These are phyloP conservation scores for Rhodotorula sp. DNA, from an alignment of 1,284 basidiomycete species.

Conservation along the genomic window DNA sequence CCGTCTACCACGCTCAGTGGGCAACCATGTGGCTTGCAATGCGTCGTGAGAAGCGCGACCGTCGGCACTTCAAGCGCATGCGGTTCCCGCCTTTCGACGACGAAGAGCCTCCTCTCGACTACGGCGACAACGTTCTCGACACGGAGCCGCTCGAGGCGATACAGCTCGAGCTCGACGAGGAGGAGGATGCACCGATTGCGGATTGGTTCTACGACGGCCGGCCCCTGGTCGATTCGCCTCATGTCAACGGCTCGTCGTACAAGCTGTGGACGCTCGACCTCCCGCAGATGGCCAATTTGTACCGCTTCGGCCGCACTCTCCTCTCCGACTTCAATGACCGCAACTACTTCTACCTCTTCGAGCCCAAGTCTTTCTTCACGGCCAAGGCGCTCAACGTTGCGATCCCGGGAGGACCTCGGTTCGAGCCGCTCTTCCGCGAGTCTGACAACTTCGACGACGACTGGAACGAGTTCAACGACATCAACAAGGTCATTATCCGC, in stretches of 20 bases:
- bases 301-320: slow-evolving; percentile 89
- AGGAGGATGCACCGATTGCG: slow-evolving; percentile 89
- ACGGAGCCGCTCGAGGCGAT: slow-evolving; percentile 98
- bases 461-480: slow-evolving; percentile 90
- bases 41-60: slow-evolving; percentile 97
- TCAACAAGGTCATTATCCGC: slow-evolving; percentile 99
- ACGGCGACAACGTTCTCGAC: slow-evolving; percentile 97
- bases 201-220: slow-evolving; percentile 99
- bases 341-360: slow-evolving; percentile 83
- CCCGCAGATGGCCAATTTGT: slow-evolving; percentile 93
- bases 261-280: slow-evolving; percentile 88
- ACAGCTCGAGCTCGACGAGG: slow-evolving; percentile 90
- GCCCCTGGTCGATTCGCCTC: slow-evolving; percentile 81
- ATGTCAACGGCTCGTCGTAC: slow-evolving; percentile 84
- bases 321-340: slow-evolving; percentile 80
- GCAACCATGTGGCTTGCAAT: slow-evolving; percentile 99
- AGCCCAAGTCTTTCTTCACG: slow-evolving; percentile 97
- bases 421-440: slow-evolving; percentile 77
- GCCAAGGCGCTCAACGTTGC: slow-evolving; percentile 95
- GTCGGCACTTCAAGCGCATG: slow-evolving; percentile 99
- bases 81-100: slow-evolving; percentile 99
- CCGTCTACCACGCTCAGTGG: slow-evolving; percentile 99
- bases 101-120: slow-evolving; percentile 96
- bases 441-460: slow-evolving; percentile 98
- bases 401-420: slow-evolving; percentile 97